Conservation (phyloP, 176 grass and related monocot species). For the Otatea glauca region DNA sequence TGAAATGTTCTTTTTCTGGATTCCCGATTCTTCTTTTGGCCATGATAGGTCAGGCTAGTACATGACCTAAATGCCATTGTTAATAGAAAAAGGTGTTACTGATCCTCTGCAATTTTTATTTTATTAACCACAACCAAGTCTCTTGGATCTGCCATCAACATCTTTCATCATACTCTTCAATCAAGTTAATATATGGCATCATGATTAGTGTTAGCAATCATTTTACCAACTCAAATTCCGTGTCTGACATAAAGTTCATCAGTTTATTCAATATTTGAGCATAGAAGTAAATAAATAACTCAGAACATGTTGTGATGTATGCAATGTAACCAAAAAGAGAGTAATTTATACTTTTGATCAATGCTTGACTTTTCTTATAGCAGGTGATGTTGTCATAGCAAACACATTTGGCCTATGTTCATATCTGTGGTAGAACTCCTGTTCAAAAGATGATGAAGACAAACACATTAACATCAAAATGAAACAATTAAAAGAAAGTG, state of each 20-base stretch:
- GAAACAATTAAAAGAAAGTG: slow-evolving; percentile 10
- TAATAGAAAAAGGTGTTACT: background rate
- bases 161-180: slow-evolving; percentile 21
- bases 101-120: background rate
- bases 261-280: slow-evolving; percentile 12
- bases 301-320: background rate
- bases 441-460: slow-evolving; percentile 28
- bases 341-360: background rate
- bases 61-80: slow-evolving; percentile 21
- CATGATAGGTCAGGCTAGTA: slow-evolving; percentile 2
- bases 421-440: slow-evolving; percentile 89
- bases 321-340: background rate
- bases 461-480: slow-evolving; percentile 37
- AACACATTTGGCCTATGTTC: slow-evolving; percentile 69
- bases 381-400: slow-evolving; percentile 85
- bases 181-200: slow-evolving; percentile 1
- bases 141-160: background rate
- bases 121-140: background rate
- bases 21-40: slow-evolving; percentile 18
- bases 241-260: slow-evolving; percentile 23
- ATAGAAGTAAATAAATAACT: slow-evolving; percentile 26
- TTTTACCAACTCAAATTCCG: background rate
- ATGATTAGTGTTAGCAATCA: slow-evolving; percentile 27
- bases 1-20: background rate
- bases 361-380: slow-evolving; percentile 79